A percentile compares a stretch with the other conserved stretches of the same genome.
These are phyloP conservation scores for Ophiostoma montium DNA, from an alignment of 2,329 filamentous ascomycete species.

Conservation along the genomic window DNA sequence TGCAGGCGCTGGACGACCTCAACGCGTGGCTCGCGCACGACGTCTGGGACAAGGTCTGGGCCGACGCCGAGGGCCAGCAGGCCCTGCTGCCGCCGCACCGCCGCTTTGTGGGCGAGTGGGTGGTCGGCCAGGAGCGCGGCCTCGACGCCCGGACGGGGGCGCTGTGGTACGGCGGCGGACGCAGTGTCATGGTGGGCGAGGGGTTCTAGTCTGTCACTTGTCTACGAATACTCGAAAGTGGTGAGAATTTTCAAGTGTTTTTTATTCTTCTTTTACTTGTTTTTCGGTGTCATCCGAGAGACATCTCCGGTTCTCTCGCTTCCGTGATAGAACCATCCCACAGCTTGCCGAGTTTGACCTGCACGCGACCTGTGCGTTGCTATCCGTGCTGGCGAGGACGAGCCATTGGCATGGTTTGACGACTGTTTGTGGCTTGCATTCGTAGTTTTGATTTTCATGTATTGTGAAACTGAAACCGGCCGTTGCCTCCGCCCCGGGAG, in stretches of 20 bases:
- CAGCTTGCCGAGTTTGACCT: no score
- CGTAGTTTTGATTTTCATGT: no score
- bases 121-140: constrained; percentile 74
- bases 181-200: constrained; percentile 49
- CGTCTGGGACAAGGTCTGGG: constrained; percentile 45
- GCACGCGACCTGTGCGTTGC: no score
- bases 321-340: neutral
- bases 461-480: neutral
- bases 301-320: neutral
- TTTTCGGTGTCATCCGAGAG: neutral
- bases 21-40: constrained; percentile 60
- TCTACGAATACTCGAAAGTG: neutral
- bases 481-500: constrained; percentile 1
- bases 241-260: constrained; percentile 4
- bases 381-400: no score
- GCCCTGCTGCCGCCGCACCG: constrained; percentile 17
- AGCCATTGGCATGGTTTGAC: no score
- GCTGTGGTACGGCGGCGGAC: constrained; percentile 79
- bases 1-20: constrained; percentile 57
- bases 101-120: constrained; percentile 54
- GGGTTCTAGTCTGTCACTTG: constrained; percentile 32
- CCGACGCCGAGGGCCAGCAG: neutral
- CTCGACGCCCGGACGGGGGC: constrained; percentile 60
- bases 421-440: no score
- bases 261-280: constrained; percentile 5